These are phyloP conservation scores for Takashimella koratensis DNA, from an alignment of 1,284 basidiomycete species.

Conservation along the genomic window DNA sequence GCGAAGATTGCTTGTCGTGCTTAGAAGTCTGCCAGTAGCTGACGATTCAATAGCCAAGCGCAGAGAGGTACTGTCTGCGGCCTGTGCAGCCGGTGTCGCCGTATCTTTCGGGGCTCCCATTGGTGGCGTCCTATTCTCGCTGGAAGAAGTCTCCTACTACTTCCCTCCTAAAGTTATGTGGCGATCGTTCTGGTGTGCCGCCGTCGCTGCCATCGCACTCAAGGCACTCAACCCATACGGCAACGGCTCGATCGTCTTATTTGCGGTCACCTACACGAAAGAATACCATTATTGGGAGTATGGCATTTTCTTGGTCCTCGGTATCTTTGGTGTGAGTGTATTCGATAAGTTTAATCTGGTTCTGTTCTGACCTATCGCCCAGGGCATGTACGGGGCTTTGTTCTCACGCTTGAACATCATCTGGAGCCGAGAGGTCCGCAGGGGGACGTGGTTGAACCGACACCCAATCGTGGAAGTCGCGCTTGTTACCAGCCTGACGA, in stretches of 20 bases:
- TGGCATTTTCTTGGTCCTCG: slow-evolving; percentile 76
- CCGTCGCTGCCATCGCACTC: slow-evolving; percentile 84
- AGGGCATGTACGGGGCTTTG: slow-evolving; percentile 90
- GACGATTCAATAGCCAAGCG: slow-evolving; percentile 68
- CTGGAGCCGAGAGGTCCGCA: slow-evolving; percentile 79
- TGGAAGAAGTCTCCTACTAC: slow-evolving; percentile 93
- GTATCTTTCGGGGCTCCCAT: slow-evolving; percentile 83
- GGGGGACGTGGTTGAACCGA: slow-evolving; percentile 69
- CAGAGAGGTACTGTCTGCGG: slow-evolving; percentile 85
- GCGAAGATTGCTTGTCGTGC: too few species aligned
- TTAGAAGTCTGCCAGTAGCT: too few species aligned
- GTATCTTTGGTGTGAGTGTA: slow-evolving; percentile 70
- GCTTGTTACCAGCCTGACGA: slow-evolving; percentile 72
- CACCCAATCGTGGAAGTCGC: slow-evolving; percentile 84
- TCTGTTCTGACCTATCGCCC: neutral
- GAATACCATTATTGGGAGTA: slow-evolving; percentile 49
- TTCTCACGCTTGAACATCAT: slow-evolving; percentile 82
- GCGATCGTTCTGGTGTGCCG: slow-evolving; percentile 91
- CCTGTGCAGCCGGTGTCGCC: slow-evolving; percentile 64
- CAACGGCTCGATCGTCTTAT: slow-evolving; percentile 53
- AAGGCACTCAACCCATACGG: slow-evolving; percentile 88
- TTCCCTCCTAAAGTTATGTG: slow-evolving; percentile 94
- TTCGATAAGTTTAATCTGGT: neutral
- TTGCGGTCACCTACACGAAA: slow-evolving; percentile 46
- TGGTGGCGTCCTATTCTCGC: slow-evolving; percentile 84